Conservation (phyloP, 768 basidiomycete genomes). For the Serendipita sp. region DNA sequence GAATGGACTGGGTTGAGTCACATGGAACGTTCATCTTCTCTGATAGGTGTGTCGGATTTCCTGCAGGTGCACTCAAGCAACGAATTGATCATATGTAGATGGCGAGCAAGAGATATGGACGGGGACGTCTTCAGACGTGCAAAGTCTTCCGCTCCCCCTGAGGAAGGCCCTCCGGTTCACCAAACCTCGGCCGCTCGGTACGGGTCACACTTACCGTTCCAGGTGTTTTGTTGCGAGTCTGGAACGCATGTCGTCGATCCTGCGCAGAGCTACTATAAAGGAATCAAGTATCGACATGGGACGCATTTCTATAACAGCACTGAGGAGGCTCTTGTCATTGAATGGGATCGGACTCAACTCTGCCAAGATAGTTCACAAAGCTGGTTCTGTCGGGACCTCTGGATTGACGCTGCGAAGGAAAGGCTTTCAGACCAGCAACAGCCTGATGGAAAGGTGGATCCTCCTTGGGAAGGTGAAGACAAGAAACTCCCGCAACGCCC, state of each 20-base stretch:
- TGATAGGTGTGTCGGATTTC: constrained; percentile 51
- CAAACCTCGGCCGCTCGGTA: constrained; percentile 66
- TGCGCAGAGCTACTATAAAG: constrained; percentile 86
- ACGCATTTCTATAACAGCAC: constrained; percentile 65
- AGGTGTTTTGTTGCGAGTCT: constrained; percentile 97
- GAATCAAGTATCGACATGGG: constrained; percentile 72
- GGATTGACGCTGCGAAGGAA: constrained; percentile 76
- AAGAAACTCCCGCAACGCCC: constrained; percentile 23
- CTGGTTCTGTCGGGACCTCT: constrained; percentile 96
- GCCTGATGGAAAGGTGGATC: constrained; percentile 11
- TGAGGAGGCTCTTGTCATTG: constrained; percentile 33
- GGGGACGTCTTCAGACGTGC: constrained; percentile 98
- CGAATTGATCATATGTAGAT: constrained; percentile 30
- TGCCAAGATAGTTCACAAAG: constrained; percentile 95
- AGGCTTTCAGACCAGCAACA: constrained; percentile 11
- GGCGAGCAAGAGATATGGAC: constrained; percentile 95
- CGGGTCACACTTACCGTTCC: constrained; percentile 86
- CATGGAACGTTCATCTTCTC: constrained; percentile 97
- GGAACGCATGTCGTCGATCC: constrained; percentile 97
- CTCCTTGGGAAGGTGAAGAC: constrained; percentile 14
- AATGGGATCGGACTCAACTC: constrained; percentile 59
- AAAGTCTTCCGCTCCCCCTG: constrained; percentile 79
- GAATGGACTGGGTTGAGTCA: constrained; percentile 99
- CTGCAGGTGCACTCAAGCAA: not conserved
- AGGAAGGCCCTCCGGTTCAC: constrained; percentile 88